Evolutionary conservation across 768 basidiomycete genomes (phyloP), one percentile per base, ranked within the genome.

Genomic region (Russula ochroleuca): DNA sequence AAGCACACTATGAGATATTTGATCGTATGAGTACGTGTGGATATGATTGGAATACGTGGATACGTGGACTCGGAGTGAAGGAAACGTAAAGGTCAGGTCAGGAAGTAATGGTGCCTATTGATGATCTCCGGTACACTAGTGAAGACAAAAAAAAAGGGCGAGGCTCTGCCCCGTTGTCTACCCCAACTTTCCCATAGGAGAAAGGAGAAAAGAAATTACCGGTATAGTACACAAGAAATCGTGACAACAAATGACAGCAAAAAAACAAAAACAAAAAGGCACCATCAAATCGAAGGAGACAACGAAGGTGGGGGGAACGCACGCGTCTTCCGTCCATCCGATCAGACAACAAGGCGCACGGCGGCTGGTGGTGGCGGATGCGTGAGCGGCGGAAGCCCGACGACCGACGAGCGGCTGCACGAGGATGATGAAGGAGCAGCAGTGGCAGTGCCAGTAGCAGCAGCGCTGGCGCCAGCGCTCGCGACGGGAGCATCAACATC

Each of bases 361-460:
- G 62, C 40, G 5, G 62, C 43, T n/a, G 57, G 50, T n/a, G 50
- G 43, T 1, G 57, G 33, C 7, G 57, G 25, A 31, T 53, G 57
- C 40, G 56, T 15, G 33, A 52, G 50, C 13, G 50, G 43, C 23
- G 62, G 57, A 41, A 63, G 62, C 15, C 50, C 57, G 35, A 53
- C 62, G 23, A 63, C 62, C n/a, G 62, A 58, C 14, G 50, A 35
- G 43, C 57, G 57, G 19, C 40, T 38, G 57, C 57, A 59, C 25
- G 56, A 59, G 0, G 49, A 13, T 7, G 61, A 13, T 7, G 62
- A 21, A 9, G 62, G 21, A 8, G 61, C 35, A 17, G 41, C 10
- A 2, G 59, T n/a, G 5, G 9, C 8, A 37, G 38, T 1, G 38
- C 37, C 6, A 38, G n/a, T n/a, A n/a, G 55, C 8, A 15, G 53